Evolutionary conservation across 2,329 filamentous ascomycete genomes (phyloP), one percentile per base, ranked within the genome.

Genomic region (Claviceps pazoutovae): DNA sequence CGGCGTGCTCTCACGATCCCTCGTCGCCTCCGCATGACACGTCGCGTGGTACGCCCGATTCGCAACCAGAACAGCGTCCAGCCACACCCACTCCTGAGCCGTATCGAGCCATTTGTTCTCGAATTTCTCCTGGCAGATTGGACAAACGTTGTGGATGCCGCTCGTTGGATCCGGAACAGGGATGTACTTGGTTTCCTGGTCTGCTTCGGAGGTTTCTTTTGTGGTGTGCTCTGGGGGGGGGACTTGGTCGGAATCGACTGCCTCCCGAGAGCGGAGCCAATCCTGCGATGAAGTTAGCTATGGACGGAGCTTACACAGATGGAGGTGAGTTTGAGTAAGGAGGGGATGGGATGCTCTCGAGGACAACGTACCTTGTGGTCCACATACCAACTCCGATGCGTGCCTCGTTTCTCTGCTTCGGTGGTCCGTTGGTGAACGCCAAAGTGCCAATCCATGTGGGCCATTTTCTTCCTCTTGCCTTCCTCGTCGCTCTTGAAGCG

Each of bases 361-460:
- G 8, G 30, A 41, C 16, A 42, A 64, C 81, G 70, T 75, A 88
- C 85, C 70, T 83, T 76, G 70, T 95, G 87, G 61, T 94, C 88
- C 48, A 95, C 83, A 64, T 95, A 96, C 88, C 89, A 97, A 66
- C 88, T 94, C 37, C 93, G 83, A 62, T 94, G 90, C 60, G 94
- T 86, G 36, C 87, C 89, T 55, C 88, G 80, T 64, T 88, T 91
- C 62, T 88, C 83, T 14, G 86, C 84, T 59, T 97, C 91, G 2
- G 83, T 82, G 68, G 94, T 88, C 46, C 89, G 84, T 61, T 90
- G 86, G 62, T 96, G 91, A 23, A 91, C 90, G 52, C 85, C 83
- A 71, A 98, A 98, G 68, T 98, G 93, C 93, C 93, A 98, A 68
- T 98, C 93, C 74, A 98, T 83, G 64, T 98, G 93, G 3, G 84